Base-by-base conservation (phyloP, 2,329 filamentous ascomycete species). In the Leptographium flavum region DNA sequence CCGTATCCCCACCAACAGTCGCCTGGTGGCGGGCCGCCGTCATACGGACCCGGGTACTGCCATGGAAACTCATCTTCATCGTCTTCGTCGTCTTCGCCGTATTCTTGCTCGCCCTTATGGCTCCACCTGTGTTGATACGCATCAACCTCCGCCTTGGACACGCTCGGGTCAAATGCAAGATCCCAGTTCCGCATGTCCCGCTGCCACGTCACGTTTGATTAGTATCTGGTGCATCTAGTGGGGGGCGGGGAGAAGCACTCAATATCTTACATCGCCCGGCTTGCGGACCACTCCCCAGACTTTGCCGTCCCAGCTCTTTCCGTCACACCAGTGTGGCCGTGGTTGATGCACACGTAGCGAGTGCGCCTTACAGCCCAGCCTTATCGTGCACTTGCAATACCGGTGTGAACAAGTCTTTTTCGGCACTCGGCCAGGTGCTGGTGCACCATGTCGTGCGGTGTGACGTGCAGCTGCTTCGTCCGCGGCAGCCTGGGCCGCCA, bases 281-380 rank as follows among this genome's bases (percentile, higher is more conserved):
- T 33, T 27, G 2, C 51, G 43, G n/a, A 33, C 33, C 0, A 53
- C 2, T 1, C 51, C 51, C 46, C 44, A 46, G 31, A 52, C 28
- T 17, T 49, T 49, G 42, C 49, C 49, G 32, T 49, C 51, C 51
- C 51, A 53, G 19, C 33, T 43, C 35, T 42, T 36, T 33, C 50
- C 50, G 28, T 51, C 50, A 25, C 49, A 49, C 50, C 50, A 52
- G 38, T 52, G 50, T 13, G 50, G 43, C 10, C 19, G 39, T 5
- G 50, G 8, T 9, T 31, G 40, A 13, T 23, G 15, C 15, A 45
- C 33, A 27, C 37, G 3, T 11, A 51, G 43, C 4, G 49, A 21
- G 19, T 30, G 33, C 15, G 8, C 2, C 25, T 23, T 17, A 36
- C 42, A 43, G 5, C 25, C n/a, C 8, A 21, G 14, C 13, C 25